Evolutionary conservation across 768 basidiomycete genomes (phyloP), one percentile per base, ranked within the genome.

Genomic region (Agaricus subrufescens): DNA sequence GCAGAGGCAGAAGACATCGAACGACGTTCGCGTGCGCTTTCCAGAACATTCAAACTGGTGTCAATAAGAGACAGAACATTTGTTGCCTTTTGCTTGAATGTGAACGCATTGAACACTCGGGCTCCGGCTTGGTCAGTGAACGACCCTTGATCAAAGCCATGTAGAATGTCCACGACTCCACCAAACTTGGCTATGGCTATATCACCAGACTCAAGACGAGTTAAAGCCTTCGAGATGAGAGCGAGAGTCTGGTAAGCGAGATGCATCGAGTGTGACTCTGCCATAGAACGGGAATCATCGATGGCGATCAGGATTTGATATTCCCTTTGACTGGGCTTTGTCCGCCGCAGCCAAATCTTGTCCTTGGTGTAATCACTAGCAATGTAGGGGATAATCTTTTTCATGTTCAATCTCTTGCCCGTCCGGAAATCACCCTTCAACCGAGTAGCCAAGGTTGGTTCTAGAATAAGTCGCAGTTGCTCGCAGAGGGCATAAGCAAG

Each of bases 361-460:
- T 99, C 96, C 69, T 98, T 98, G 50, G 95, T 98, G 76, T 92
- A 99, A 73, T 99, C 97, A 72, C 89, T 92, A 37, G 97, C 96
- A 58, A 99, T 95, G 76, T 96, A 98, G 3, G 91, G 85, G 58
- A 99, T 95, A 69, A 98, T 93, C 73, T 95, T 95, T 69, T 95
- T 94, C 96, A 98, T 98, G 71, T 98, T 98, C 30, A 99, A 81
- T 19, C 96, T 82, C 73, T 99, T 99, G 51, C 97, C 97, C 0
- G 92, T 95, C 30, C 95, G 89, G 70, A 97, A 99, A 75, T 98
- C 97, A 39, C 97, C 97, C 71, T 90, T 89, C 44, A 99, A 78
- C 23, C 97, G 83, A 5, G 96, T 97, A 4, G 97, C 94, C 48
- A 90, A 77, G 0, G 96, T 98, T 0, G 97, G 97, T 60, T 95